phyloP scores from a whole-genome alignment of 2,329 filamentous ascomycete genomes.

The Aspergillus texensis region DNA sequence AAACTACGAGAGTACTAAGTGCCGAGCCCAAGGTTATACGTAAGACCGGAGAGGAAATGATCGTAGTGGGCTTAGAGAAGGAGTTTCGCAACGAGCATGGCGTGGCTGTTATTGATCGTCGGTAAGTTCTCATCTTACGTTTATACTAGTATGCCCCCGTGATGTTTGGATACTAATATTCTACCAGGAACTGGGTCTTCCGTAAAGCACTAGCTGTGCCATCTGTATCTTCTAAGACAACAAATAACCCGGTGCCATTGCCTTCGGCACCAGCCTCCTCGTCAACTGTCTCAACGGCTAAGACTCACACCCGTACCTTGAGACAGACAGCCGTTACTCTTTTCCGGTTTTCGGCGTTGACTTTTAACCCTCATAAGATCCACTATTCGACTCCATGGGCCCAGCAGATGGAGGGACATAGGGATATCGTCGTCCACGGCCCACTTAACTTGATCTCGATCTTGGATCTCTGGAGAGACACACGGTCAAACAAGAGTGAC shows the following conservation, averaged over 20 bases:
- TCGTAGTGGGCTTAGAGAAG: conserved; percentile 67
- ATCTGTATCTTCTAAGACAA: conserved; percentile 11
- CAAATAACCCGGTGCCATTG: conserved; percentile 6
- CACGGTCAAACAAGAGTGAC: conserved; percentile 24
- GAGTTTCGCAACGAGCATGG: conserved; percentile 57
- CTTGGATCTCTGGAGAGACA: conserved; percentile 48
- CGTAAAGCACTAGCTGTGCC: conserved; percentile 39
- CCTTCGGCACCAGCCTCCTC: conserved; percentile 21
- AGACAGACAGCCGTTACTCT: conserved; percentile 43
- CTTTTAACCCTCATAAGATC: conserved; percentile 50
- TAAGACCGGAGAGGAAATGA: conserved; percentile 61
- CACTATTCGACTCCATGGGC: conserved; percentile 49
- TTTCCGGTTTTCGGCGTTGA: conserved; percentile 49
- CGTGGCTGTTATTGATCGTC: conserved; percentile 56
- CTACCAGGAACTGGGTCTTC: conserved; percentile 48
- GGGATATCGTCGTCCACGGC: conserved; percentile 47
- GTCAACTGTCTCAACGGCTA: conserved; percentile 24
- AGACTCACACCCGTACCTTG: conserved; percentile 35
- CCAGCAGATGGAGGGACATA: conserved; percentile 46
- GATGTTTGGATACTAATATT: background rate
- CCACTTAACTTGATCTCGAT: conserved; percentile 48
- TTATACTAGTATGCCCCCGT: background rate
- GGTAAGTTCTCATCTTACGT: conserved; percentile 44
- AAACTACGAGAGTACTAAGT: conserved; percentile 59
- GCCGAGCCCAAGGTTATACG: conserved; percentile 59